Evolutionary conservation across 2,329 filamentous ascomycete species (phyloP), one percentile per base, ranked within the genome.

Genomic region (Alternaria triticimaculans): DNA sequence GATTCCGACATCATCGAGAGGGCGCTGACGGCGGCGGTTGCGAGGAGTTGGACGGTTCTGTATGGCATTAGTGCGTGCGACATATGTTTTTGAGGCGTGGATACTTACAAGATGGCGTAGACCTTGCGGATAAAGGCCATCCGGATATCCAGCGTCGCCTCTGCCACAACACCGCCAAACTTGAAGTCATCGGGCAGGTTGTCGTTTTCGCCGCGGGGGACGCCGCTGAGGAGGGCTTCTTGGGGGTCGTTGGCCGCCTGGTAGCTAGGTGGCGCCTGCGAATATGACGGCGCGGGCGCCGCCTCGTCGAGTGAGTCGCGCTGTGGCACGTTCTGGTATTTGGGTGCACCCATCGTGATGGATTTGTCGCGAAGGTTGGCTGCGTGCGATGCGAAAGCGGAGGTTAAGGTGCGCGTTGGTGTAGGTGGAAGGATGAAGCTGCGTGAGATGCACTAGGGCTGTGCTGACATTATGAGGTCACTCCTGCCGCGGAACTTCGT

Each of bases 81-180:
- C n/a, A 8, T 5, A 3, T 9, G 15, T 0, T n/a, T 53, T 28
- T 7, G 20, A 18, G 37, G 14, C 23, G 20, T 33, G 18, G 4
- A 20, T 57, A 80, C 86, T 83, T 80, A 88, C 83, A 99, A 87
- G 81, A 99, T 99, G 63, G 94, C 91, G 84, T 99, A 99, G 78
- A 99, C 96, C 86, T 98, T 98, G 82, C 94, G 91, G 74, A 97
- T 87, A 81, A 97, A 99, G 82, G 96, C 92, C 89, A 97, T 97
- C 72, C 95, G 92, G 78, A 99, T 97, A 76, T 97, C 94, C 77
- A 98, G 86, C 20, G 94, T 97, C 50, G 93, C 95, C 84, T 98
- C 96, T 70, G 94, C 91, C 63, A 98, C 94, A 18, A 91, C 93
- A 66, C 94, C 94, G 72, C 95, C 96, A 78, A 97, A 98, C 87